Percentiles rank a stretch among this genome's conserved stretches.
Conservation (phyloP, 805 yeast genomes). For the Wickerhamiella spandovensis region DNA sequence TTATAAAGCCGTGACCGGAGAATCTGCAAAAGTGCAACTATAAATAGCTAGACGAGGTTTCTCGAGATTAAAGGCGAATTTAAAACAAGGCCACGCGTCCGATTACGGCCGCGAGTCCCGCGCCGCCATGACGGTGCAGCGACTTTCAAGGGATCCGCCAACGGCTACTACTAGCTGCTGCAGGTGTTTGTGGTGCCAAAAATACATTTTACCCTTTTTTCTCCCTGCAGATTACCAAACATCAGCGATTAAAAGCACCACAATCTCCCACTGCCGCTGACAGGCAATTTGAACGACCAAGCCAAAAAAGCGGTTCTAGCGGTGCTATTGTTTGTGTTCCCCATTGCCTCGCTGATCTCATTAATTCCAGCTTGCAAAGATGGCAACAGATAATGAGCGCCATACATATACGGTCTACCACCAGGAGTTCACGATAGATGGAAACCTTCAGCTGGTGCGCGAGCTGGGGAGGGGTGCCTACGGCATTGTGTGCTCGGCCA, state of each 20-base stretch:
- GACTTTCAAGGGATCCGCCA: too few species aligned
- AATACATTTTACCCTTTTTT: not conserved
- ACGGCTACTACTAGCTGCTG: not conserved
- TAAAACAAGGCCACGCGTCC: not conserved
- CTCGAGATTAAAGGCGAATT: not conserved
- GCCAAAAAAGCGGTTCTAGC: not conserved
- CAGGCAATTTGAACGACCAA: too few species aligned
- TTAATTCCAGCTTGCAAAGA: not conserved
- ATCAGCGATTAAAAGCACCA: not conserved
- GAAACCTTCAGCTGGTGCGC: conserved; percentile 73
- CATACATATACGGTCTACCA: conserved; percentile 54
- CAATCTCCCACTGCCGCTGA: not conserved
- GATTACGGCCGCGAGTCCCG: too few species aligned
- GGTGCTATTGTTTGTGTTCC: not conserved
- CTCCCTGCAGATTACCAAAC: not conserved
- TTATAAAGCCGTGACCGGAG: not conserved
- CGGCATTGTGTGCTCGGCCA: conserved; percentile 90
- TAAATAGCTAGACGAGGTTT: not conserved
- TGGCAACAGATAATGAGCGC: conserved; percentile 6
- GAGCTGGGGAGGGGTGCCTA: conserved; percentile 98
- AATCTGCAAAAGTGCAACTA: not conserved
- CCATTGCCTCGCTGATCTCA: too few species aligned
- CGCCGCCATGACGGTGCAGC: too few species aligned
- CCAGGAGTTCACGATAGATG: conserved; percentile 88
- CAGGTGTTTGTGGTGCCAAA: not conserved